Evolutionary conservation across 768 basidiomycete species (phyloP).

Genomic region (Gloeophyllum trabeum): DNA sequence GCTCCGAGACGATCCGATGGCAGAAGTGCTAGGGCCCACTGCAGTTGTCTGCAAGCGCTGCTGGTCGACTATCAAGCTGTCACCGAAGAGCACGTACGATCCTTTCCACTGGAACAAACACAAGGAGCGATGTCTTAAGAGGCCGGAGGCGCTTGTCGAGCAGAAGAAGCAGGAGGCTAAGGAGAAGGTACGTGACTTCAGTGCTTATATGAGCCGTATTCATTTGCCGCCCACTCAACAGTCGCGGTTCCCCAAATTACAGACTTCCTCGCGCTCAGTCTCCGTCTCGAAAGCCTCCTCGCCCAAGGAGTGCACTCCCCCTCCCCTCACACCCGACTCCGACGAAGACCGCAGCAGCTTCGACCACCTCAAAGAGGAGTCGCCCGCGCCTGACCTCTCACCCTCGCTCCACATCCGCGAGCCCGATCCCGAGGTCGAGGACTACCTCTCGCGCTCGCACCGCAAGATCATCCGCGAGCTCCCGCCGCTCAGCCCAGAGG

Average conservation of each 20-base stretch:
- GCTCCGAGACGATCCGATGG: constrained; percentile 42
- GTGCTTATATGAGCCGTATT: not conserved
- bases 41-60: constrained; percentile 48
- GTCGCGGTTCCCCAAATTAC: too few relatives aligned
- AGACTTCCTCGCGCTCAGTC: constrained; percentile 2
- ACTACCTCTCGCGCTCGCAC: constrained; percentile 16
- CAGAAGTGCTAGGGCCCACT: constrained; percentile 35
- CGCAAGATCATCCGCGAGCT: constrained; percentile 11
- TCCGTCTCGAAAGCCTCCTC: constrained; percentile 8
- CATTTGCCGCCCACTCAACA: constrained; percentile 1
- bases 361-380: constrained; percentile 13
- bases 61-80: constrained; percentile 48
- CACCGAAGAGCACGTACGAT: constrained; percentile 55
- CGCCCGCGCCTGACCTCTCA: constrained; percentile 10
- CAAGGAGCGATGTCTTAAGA: constrained; percentile 45
- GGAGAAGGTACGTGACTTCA: constrained; percentile 1
- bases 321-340: constrained; percentile 25
- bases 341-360: constrained; percentile 8
- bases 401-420: constrained; percentile 10
- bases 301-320: constrained; percentile 20
- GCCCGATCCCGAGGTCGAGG: constrained; percentile 13
- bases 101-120: constrained; percentile 60
- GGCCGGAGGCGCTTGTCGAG: constrained; percentile 15
- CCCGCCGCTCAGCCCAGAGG: constrained; percentile 1
- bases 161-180: constrained; percentile 5